Percentiles rank a stretch among this genome's conserved stretches.
phyloP scores from a whole-genome alignment of 1,139 yeast genomes.

The Saccharomyces uvarum region DNA sequence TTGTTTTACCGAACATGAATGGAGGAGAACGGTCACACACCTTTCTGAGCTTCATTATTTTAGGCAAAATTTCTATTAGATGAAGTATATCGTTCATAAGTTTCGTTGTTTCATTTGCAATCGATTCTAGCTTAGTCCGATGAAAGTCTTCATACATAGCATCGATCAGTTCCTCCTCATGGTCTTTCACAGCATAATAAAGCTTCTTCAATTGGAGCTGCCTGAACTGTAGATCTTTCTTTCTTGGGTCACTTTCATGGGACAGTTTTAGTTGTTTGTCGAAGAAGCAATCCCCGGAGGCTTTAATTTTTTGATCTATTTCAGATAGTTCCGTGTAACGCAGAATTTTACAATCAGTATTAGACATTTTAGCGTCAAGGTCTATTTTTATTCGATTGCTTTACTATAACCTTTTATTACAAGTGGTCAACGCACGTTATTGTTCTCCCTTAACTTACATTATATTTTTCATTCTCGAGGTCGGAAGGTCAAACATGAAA shows the following conservation, averaged over 20 bases:
- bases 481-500: too few species aligned
- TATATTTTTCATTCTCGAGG: too few species aligned
- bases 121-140: constrained; percentile 56
- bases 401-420: too few species aligned
- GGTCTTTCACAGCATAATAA: constrained; percentile 58
- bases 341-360: constrained; percentile 2
- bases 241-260: constrained; percentile 10
- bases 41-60: constrained; percentile 53
- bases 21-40: constrained; percentile 41
- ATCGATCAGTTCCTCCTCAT: constrained; percentile 45
- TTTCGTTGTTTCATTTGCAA: constrained; percentile 47
- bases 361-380: not conserved
- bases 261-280: constrained; percentile 18
- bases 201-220: constrained; percentile 59
- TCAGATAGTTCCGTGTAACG: constrained; percentile 16
- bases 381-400: too few species aligned
- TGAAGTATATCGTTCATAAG: constrained; percentile 50
- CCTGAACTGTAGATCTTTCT: constrained; percentile 48
- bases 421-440: not conserved
- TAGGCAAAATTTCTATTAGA: constrained; percentile 51
- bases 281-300: constrained; percentile 14
- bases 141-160: constrained; percentile 64
- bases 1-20: constrained; percentile 42
- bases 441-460: not conserved
- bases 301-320: constrained; percentile 15